Base-by-base conservation (phyloP, 75 land plant species). In the Sequoiadendron giganteum region DNA sequence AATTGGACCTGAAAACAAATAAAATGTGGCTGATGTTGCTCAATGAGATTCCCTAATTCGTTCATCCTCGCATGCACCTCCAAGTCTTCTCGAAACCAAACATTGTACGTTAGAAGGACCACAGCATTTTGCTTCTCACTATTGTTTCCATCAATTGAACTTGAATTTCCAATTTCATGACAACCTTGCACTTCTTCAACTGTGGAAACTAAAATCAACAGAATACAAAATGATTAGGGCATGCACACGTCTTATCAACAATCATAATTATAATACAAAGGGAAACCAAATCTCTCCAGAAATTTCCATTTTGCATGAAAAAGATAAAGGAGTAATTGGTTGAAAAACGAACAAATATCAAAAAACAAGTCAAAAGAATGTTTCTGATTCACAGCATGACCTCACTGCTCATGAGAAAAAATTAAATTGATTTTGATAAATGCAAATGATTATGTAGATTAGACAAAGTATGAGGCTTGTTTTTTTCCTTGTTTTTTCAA, bases 81-180 rank as follows among this genome's bases (percentile, higher is more conserved):
- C 86, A 95, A 83, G 85, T 95, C 96, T 84, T 96, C 97, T 14
- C 96, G 93, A 75, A 96, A 96, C 98, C 98, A 96, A 55, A 96
- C 95, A 89, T 96, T 98, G 85, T 98, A 98, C 36, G 89, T 95
- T 91, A 98, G 81, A 86, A 97, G 88, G 77, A 92, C 95, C 61
- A 95, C 49, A 36, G 87, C 54, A 47, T 65, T 88, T 72, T 70
- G 58, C 47, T 40, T 58, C 49, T 52, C 55, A 32, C 83, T 89
- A 78, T 42, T 55, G 54, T 56, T 61, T 82, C 49, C 84, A 88
- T 34, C 45, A 10, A 25, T 84, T 87, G 82, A 28, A 76, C 75
- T 43, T 2, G 81, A 38, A 16, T 81, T 45, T 45, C 25, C 47
- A 81, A 42, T 81, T 81, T 43, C 83, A 7, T 45, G 48, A 81